Conservation (phyloP, 345 rosid genomes). For the Linum lewisii region DNA sequence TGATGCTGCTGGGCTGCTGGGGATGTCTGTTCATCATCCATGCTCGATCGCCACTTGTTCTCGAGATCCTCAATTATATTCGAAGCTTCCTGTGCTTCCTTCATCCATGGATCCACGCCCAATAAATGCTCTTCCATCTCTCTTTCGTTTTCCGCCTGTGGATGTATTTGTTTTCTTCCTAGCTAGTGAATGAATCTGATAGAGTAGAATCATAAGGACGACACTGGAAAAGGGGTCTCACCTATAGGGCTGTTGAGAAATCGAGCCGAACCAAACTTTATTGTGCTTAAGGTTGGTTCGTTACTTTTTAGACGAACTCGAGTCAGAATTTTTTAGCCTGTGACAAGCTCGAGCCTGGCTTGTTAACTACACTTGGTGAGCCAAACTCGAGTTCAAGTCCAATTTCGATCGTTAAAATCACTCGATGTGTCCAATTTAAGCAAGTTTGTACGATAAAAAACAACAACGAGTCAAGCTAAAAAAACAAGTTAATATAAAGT, state of each 20-base stretch:
- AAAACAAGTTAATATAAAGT: no score
- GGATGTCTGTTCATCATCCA: not conserved
- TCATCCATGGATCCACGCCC: constrained; percentile 37
- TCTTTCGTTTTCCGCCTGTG: not conserved
- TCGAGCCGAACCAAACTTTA: no score
- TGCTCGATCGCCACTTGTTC: constrained; percentile 19
- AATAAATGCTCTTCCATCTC: constrained; percentile 10
- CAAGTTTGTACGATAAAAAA: no score
- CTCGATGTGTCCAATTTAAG: no score
- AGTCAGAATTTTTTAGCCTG: no score
- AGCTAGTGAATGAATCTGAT: not conserved
- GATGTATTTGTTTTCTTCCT: constrained; percentile 1
- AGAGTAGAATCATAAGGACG: not conserved
- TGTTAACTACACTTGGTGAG: no score
- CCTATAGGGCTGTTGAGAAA: not conserved
- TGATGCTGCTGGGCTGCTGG: constrained; percentile 8
- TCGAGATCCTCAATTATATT: constrained; percentile 34
- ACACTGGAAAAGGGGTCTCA: not conserved
- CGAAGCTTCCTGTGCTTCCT: constrained; percentile 43
- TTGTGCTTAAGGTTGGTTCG: no score
- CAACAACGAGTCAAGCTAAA: no score
- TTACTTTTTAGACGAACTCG: no score
- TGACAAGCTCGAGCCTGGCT: no score
- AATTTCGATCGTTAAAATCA: no score
- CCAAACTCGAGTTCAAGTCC: no score